Conservation (phyloP, 768 basidiomycete species). For the Pleurotus tuber-regium region DNA sequence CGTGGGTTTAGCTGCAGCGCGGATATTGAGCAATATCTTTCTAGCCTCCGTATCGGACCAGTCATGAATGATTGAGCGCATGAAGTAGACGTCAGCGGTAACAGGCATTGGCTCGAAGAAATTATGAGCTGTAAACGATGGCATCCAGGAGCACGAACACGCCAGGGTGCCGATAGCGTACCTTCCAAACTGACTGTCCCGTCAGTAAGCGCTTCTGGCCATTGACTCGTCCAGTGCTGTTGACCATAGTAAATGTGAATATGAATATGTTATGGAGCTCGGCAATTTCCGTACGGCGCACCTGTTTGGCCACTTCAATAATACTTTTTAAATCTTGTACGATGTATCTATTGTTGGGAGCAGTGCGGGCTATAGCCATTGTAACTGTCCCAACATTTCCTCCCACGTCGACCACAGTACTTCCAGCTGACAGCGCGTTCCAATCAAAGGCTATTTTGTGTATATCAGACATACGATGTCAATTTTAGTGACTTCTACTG, state of each 20-base stretch:
- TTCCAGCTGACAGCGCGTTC: conserved; percentile 40
- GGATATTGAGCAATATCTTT: conserved; percentile 35
- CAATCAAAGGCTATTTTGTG: conserved; percentile 46
- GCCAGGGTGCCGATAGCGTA: conserved; percentile 4
- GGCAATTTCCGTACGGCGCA: too few relatives aligned
- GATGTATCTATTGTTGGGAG: conserved; percentile 35
- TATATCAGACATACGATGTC: not conserved
- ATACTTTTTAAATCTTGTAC: conserved; percentile 54
- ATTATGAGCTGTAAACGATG: conserved; percentile 23
- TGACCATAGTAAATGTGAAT: not conserved
- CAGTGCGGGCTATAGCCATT: conserved; percentile 35
- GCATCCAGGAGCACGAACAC: not conserved
- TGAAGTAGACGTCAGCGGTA: conserved; percentile 45
- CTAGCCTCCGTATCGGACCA: conserved; percentile 49
- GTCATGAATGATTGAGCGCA: conserved; percentile 63
- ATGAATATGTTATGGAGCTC: not conserved
- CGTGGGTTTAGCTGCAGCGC: conserved; percentile 29
- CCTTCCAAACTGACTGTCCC: conserved; percentile 28
- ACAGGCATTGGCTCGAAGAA: conserved; percentile 41
- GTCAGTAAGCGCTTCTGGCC: not conserved
- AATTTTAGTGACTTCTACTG: not conserved
- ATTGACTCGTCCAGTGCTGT: conserved; percentile 2
- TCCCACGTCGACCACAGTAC: conserved; percentile 53
- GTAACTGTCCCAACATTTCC: conserved; percentile 51
- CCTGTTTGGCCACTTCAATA: conserved; percentile 39